Conservation (phyloP, 2,329 filamentous ascomycete genomes). For the Xylariales sp. region DNA sequence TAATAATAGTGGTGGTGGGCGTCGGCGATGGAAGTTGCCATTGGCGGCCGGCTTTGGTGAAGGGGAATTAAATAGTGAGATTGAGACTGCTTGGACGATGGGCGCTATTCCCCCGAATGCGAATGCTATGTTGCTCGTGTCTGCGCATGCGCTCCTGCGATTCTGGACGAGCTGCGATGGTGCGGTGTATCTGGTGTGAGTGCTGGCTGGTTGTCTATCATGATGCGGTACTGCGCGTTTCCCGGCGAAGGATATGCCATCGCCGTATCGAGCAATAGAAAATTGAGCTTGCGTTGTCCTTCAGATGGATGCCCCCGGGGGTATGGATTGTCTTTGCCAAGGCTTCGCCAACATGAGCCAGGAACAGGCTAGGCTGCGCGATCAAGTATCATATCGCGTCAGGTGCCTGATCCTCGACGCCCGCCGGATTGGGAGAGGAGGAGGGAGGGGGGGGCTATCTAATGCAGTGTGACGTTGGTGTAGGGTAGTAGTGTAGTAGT, state of each 20-base stretch:
- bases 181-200: too few relatives aligned
- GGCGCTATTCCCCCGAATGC: neutral
- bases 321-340: too few relatives aligned
- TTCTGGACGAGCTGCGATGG: neutral
- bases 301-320: too few relatives aligned
- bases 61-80: neutral
- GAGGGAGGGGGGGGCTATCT: too few relatives aligned
- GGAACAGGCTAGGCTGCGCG: too few relatives aligned
- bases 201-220: neutral
- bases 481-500: neutral
- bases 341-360: too few relatives aligned
- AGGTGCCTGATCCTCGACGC: too few relatives aligned
- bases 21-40: neutral
- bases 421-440: neutral
- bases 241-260: neutral
- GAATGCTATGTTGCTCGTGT: neutral
- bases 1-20: neutral
- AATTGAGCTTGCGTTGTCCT: too few relatives aligned
- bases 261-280: neutral
- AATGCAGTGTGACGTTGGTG: conserved; percentile 14
- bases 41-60: too few relatives aligned
- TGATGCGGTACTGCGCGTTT: neutral
- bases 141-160: neutral
- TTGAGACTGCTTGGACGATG: neutral
- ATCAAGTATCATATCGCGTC: neutral